phyloP scores from a whole-genome alignment of 441 rosid species.

The Arabidopsis hybrid region DNA sequence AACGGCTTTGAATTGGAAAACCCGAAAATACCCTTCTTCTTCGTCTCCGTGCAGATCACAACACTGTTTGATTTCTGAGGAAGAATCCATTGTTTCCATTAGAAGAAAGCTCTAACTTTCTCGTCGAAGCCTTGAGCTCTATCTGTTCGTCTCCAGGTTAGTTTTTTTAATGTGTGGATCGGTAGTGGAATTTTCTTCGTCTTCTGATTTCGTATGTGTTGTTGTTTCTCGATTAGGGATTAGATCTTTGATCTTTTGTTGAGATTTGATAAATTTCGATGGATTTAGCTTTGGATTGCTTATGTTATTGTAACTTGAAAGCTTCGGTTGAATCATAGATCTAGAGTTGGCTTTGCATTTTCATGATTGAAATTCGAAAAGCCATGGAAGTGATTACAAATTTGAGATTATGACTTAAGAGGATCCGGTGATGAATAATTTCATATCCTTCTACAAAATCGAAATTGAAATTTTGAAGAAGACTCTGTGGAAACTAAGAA shows the following conservation, averaged over 20 bases:
- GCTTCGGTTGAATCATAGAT: conserved; percentile 4
- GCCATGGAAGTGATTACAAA: not conserved
- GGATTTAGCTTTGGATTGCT: not conserved
- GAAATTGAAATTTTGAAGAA: not conserved
- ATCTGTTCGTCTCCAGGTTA: conserved; percentile 12
- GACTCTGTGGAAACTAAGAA: conserved; percentile 2
- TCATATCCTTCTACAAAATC: not conserved
- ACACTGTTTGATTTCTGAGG: conserved; percentile 10
- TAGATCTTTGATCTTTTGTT: conserved; percentile 12
- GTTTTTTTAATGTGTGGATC: conserved; percentile 9
- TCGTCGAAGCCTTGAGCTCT: conserved; percentile 7
- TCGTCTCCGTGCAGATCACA: conserved; percentile 28
- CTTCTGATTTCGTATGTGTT: not conserved
- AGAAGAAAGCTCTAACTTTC: conserved; percentile 28
- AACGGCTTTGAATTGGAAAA: not conserved
- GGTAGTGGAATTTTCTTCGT: not conserved
- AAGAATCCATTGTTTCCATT: conserved; percentile 29
- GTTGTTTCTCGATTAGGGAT: conserved; percentile 6
- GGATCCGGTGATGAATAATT: conserved; percentile 6
- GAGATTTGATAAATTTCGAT: not conserved
- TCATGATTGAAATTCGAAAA: conserved; percentile 12
- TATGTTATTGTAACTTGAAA: not conserved
- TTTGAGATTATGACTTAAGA: not conserved
- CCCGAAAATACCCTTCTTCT: conserved; percentile 23
- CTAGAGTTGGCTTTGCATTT: conserved; percentile 2